Conservation (phyloP, 495 filamentous ascomycete genomes). For the Talaromyces thailandensis region DNA sequence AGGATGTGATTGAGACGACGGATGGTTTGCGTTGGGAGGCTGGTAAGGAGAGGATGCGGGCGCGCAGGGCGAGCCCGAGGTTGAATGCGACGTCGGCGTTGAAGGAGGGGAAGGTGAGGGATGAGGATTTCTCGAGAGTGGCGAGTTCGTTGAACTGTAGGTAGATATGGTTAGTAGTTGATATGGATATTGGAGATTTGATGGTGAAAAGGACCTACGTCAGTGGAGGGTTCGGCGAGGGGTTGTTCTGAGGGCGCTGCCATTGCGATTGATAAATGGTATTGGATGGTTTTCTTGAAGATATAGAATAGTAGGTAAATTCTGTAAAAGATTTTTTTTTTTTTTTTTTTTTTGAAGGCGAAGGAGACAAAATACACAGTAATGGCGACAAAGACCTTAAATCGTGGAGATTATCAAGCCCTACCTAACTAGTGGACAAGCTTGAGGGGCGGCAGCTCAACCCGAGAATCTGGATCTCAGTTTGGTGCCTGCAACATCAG, state of each 20-base stretch:
- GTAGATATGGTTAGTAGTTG: neutral
- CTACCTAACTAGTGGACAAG: neutral
- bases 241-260: neutral
- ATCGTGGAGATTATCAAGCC: neutral
- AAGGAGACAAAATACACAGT: neutral
- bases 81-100: constrained; percentile 53
- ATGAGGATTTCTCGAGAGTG: constrained; percentile 35
- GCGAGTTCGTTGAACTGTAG: constrained; percentile 40
- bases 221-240: neutral
- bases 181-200: too few species aligned
- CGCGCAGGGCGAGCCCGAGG: constrained; percentile 43
- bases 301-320: neutral
- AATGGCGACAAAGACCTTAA: neutral
- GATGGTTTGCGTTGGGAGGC: constrained; percentile 38
- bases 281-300: neutral
- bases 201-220: neutral
- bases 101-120: constrained; percentile 52
- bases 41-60: constrained; percentile 7
- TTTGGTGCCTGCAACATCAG: neutral
- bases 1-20: constrained; percentile 57
- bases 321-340: too few species aligned
- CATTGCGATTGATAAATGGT: neutral
- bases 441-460: neutral
- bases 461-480: neutral
- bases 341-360: neutral